These are phyloP conservation scores for Paspalum notatum DNA, from an alignment of 176 grass and related monocot genomes.

Conservation along the genomic window DNA sequence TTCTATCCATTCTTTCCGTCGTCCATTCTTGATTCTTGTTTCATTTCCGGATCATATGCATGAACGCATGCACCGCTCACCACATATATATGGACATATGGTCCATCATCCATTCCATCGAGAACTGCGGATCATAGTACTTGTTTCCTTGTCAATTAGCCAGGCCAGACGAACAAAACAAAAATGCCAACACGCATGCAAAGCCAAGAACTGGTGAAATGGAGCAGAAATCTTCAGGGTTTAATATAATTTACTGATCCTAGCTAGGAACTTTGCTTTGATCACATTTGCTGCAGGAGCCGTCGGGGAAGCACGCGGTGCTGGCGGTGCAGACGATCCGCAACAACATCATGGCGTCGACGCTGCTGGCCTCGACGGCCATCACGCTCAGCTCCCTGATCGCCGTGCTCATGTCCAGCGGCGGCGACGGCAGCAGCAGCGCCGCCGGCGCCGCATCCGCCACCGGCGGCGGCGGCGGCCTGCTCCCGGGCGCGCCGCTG, in stretches of 20 bases:
- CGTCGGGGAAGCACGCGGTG: constrained; percentile 69
- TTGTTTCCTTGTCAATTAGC: neutral
- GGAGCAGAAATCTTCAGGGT: neutral
- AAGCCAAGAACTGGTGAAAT: neutral
- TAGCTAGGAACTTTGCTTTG: no score
- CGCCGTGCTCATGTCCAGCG: constrained; percentile 64
- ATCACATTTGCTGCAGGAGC: no score
- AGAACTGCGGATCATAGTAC: neutral
- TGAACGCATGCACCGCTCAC: neutral
- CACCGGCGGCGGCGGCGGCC: neutral
- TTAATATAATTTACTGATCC: neutral
- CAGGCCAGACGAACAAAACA: neutral
- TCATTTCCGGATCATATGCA: constrained; percentile 6
- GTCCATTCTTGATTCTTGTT: no score
- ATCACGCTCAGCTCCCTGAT: constrained; percentile 81
- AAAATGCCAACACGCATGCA: neutral
- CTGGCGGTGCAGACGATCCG: constrained; percentile 87
- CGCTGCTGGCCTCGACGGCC: constrained; percentile 69
- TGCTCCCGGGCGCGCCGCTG: constrained; percentile 46
- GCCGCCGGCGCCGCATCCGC: neutral
- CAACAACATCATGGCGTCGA: constrained; percentile 96
- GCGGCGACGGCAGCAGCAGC: neutral
- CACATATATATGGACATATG: no score
- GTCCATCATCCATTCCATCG: neutral
- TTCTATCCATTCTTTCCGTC: neutral